Evolutionary conservation across 306 rosid genomes (phyloP).

Genomic region (Amphicarpaea edgeworthii): DNA sequence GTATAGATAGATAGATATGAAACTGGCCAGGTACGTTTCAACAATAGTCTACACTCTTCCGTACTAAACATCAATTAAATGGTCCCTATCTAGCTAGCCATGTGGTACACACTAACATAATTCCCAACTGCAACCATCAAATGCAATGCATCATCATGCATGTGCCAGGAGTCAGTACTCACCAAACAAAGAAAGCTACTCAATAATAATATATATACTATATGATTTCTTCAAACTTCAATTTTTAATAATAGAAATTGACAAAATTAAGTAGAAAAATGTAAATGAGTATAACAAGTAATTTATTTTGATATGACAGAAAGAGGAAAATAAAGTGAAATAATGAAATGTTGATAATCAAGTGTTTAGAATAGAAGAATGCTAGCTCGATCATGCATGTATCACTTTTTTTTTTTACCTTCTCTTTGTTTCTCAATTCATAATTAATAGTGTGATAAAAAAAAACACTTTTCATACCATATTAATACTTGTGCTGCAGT

Average conservation of each 20-base stretch:
- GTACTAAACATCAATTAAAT: constrained; percentile 23
- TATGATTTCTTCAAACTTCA: not conserved
- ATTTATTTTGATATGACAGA: too few relatives aligned
- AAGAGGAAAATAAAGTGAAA: too few relatives aligned
- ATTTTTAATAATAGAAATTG: too few relatives aligned
- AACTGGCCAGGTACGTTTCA: not conserved
- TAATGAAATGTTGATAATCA: too few relatives aligned
- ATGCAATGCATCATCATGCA: constrained; percentile 17
- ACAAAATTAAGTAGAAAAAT: too few relatives aligned
- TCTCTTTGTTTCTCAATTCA: not conserved
- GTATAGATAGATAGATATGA: not conserved
- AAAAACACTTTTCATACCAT: not conserved
- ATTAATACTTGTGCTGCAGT: not conserved
- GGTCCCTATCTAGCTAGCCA: constrained; percentile 35
- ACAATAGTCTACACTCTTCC: constrained; percentile 36
- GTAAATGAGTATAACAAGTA: too few relatives aligned
- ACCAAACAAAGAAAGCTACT: not conserved
- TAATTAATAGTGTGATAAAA: not conserved
- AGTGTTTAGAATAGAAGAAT: too few relatives aligned
- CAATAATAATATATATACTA: too few relatives aligned
- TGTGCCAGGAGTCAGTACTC: constrained; percentile 20
- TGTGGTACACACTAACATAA: constrained; percentile 19
- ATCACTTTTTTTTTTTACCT: too few relatives aligned
- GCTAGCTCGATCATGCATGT: too few relatives aligned
- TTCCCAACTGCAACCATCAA: constrained; percentile 10